phyloP scores from a whole-genome alignment of 495 filamentous ascomycete genomes.

The Aspergillus kassunensis region DNA sequence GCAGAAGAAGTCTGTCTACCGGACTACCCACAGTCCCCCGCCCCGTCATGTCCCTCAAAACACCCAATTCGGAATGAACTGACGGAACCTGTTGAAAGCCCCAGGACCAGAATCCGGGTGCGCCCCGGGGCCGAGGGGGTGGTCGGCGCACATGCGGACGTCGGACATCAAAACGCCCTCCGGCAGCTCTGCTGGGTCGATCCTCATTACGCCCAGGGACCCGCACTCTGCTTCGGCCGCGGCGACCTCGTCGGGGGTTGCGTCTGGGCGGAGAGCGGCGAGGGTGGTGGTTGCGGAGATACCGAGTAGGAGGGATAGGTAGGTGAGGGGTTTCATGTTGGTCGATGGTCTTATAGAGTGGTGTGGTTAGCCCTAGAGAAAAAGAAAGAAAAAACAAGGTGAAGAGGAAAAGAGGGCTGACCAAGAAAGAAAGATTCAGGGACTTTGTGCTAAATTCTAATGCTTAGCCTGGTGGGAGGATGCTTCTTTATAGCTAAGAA shows the following conservation, averaged over 20 bases:
- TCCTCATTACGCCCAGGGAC: slow-evolving; percentile 19
- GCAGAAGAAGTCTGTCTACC: slow-evolving; percentile 3
- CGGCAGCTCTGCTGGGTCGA: slow-evolving; percentile 20
- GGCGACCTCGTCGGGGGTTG: slow-evolving; percentile 21
- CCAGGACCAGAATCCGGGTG: no score
- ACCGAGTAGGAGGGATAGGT: slow-evolving; percentile 18
- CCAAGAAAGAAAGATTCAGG: slow-evolving; percentile 12
- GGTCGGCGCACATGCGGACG: slow-evolving; percentile 22
- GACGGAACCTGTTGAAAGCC: slow-evolving; percentile 15
- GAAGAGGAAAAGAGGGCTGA: slow-evolving; percentile 11
- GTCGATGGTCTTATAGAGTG: slow-evolving; percentile 12
- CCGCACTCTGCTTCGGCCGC: slow-evolving; percentile 20
- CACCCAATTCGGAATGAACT: slow-evolving; percentile 19
- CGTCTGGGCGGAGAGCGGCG: slow-evolving; percentile 17
- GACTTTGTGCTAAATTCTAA: slow-evolving; percentile 10
- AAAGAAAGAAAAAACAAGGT: slow-evolving; percentile 5
- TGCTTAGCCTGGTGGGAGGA: slow-evolving; percentile 11
- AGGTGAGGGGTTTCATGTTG: slow-evolving; percentile 20
- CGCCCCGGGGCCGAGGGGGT: slow-evolving; percentile 17
- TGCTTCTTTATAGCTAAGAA: slow-evolving; percentile 18
- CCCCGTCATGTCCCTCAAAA: slow-evolving; percentile 15
- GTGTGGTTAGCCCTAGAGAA: slow-evolving; percentile 16
- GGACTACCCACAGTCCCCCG: background rate
- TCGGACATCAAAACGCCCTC: slow-evolving; percentile 16
- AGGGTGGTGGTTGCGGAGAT: slow-evolving; percentile 19